Evolutionary conservation across 306 rosid species (phyloP).

Genomic region (Chamaecrista fasciculata): DNA sequence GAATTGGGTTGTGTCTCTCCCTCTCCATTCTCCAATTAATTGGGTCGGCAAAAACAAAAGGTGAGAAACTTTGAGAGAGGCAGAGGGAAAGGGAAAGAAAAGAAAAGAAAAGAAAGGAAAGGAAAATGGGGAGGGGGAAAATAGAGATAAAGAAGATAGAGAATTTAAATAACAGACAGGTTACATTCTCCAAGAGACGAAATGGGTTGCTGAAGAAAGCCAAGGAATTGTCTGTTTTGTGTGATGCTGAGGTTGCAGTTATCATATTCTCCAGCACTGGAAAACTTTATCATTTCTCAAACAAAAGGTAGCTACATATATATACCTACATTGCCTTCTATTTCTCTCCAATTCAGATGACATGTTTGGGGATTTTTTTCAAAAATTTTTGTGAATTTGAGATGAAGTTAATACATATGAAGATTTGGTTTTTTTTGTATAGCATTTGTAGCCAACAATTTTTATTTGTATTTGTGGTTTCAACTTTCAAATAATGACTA

Average conservation of each 20-base stretch:
- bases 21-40: background rate
- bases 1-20: background rate
- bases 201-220: slow-evolving; percentile 76
- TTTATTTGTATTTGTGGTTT: too few species aligned
- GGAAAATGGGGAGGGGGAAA: slow-evolving; percentile 64
- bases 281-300: slow-evolving; percentile 61
- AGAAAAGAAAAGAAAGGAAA: background rate
- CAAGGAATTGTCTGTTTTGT: slow-evolving; percentile 62
- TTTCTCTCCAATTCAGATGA: too few species aligned
- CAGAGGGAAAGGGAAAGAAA: background rate
- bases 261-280: slow-evolving; percentile 73
- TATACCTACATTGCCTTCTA: background rate
- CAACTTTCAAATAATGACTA: too few species aligned
- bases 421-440: too few species aligned
- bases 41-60: slow-evolving; percentile 20
- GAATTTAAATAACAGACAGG: slow-evolving; percentile 70
- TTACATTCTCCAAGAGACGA: slow-evolving; percentile 71
- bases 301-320: slow-evolving; percentile 41
- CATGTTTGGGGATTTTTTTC: too few species aligned
- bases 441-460: too few species aligned
- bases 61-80: slow-evolving; percentile 8
- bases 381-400: too few species aligned
- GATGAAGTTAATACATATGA: too few species aligned
- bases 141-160: slow-evolving; percentile 80
- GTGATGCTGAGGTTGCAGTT: slow-evolving; percentile 77